Percentiles rank a stretch among this genome's conserved stretches.
Evolutionary conservation across 331 rosid species (phyloP).

Genomic region (Quercus tomentella): DNA sequence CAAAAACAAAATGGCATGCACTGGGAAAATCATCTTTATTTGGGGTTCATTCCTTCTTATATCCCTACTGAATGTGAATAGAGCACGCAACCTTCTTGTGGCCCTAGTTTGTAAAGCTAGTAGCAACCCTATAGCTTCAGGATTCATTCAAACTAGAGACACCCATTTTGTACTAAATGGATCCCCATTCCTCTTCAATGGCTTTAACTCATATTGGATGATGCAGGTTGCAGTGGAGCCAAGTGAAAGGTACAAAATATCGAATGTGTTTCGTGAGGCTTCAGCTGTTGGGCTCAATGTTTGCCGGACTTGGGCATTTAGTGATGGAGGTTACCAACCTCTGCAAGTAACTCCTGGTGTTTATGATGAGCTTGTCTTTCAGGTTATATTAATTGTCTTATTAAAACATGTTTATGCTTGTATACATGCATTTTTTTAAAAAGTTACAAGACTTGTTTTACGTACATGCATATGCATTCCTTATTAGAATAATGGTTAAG

Average conservation of each 20-base stretch:
- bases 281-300: constrained; percentile 43
- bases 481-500: too few species aligned
- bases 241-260: constrained; percentile 14
- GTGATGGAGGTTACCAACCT: constrained; percentile 43
- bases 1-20: neutral
- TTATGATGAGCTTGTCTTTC: constrained; percentile 40
- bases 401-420: neutral
- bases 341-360: constrained; percentile 43
- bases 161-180: constrained; percentile 30
- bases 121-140: neutral
- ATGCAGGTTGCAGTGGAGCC: constrained; percentile 49
- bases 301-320: constrained; percentile 58
- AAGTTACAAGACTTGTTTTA: too few species aligned
- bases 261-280: constrained; percentile 31
- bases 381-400: constrained; percentile 11
- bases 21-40: neutral
- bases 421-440: neutral
- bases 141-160: constrained; percentile 34
- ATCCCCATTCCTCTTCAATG: constrained; percentile 41
- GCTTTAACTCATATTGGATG: constrained; percentile 65
- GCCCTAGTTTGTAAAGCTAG: constrained; percentile 18
- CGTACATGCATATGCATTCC: too few species aligned
- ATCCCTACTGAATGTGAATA: too few species aligned
- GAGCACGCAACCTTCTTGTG: neutral
- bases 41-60: neutral